Base-by-base conservation (phyloP, 179 eudicot species). In the Vitellaria paradoxa region DNA sequence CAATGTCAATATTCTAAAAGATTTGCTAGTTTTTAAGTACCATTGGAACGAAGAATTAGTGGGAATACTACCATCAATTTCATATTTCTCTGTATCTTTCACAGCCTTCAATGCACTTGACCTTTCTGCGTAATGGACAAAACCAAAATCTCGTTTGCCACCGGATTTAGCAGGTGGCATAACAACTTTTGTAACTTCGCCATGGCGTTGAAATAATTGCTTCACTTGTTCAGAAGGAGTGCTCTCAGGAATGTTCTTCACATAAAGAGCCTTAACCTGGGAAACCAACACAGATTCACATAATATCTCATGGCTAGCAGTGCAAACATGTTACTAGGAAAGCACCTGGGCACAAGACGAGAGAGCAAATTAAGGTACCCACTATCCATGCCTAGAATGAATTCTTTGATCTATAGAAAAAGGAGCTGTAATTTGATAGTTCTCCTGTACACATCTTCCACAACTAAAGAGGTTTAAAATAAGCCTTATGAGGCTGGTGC, bases 251-350 rank as follows among this genome's bases (percentile, higher is more conserved):
- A 96, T 90, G 79, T 93, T 96, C 85, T 93, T 96, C 83, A 96
- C 94, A 86, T 96, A 96, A 20, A 96, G 97, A 75, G 98, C 98
- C 87, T 96, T 96, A 18, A 96, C 99, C 99, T 96, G 89, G 78
- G 76, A 75, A 76, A 20, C 57, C 55, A 80, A 74, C 14, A 45
- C 20, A 65, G 30, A 3, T 12, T 63, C 5, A 18, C 65, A 55
- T 17, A n/a, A 5, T 64, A 55, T 57, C 20, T 69, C 61, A 76
- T 23, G 21, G 26, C 47, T 45, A 10, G 76, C 57, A 21, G 23
- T 50, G 20, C 14, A 46, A 75, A 30, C 59, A 68, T 47, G 17
- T 13, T 17, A 40, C 71, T 26, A 60, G 42, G 13, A 73, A 45
- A 57, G 9, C 18, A 45, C 23, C 53, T 68, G 45, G 45, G 24